Evolutionary conservation across 2,329 filamentous ascomycete genomes (phyloP).

Genomic region (Daldinia eschscholtzii): DNA sequence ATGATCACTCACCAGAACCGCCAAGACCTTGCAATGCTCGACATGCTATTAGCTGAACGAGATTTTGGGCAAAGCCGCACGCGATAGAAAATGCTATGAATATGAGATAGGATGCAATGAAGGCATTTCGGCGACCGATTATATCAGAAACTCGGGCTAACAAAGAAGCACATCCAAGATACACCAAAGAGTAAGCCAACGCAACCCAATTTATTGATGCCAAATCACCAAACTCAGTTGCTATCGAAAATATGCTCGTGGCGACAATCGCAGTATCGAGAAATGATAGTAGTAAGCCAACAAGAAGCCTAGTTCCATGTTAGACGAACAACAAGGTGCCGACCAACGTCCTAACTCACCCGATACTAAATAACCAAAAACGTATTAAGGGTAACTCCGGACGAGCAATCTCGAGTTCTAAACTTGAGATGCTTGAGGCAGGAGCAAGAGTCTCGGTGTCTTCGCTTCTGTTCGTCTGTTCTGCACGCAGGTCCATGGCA

Average conservation of each 20-base stretch:
- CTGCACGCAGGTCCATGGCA: slow-evolving; percentile 18
- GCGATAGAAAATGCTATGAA: slow-evolving; percentile 70
- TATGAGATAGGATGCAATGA: slow-evolving; percentile 63
- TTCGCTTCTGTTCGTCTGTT: slow-evolving; percentile 16
- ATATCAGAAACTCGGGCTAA: slow-evolving; percentile 68
- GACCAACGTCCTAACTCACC: slow-evolving; percentile 36
- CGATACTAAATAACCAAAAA: slow-evolving; percentile 42
- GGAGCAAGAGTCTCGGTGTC: slow-evolving; percentile 23
- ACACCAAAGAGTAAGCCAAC: slow-evolving; percentile 67
- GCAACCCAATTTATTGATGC: slow-evolving; percentile 66
- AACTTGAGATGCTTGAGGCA: slow-evolving; percentile 19
- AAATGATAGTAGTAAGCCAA: slow-evolving; percentile 69
- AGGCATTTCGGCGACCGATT: slow-evolving; percentile 65
- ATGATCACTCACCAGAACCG: slow-evolving; percentile 59
- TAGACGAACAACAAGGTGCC: slow-evolving; percentile 15
- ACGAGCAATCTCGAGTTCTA: slow-evolving; percentile 5
- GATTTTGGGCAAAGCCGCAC: slow-evolving; percentile 61
- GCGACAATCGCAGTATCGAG: slow-evolving; percentile 72
- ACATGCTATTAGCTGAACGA: slow-evolving; percentile 63
- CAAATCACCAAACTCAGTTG: slow-evolving; percentile 62
- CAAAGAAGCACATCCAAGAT: slow-evolving; percentile 68
- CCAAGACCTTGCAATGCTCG: slow-evolving; percentile 65
- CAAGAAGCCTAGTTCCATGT: slow-evolving; percentile 56
- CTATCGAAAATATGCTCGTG: slow-evolving; percentile 69
- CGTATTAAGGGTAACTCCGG: slow-evolving; percentile 42